Conservation (phyloP, 2,329 filamentous ascomycete genomes). For the Alternaria arborescens region DNA sequence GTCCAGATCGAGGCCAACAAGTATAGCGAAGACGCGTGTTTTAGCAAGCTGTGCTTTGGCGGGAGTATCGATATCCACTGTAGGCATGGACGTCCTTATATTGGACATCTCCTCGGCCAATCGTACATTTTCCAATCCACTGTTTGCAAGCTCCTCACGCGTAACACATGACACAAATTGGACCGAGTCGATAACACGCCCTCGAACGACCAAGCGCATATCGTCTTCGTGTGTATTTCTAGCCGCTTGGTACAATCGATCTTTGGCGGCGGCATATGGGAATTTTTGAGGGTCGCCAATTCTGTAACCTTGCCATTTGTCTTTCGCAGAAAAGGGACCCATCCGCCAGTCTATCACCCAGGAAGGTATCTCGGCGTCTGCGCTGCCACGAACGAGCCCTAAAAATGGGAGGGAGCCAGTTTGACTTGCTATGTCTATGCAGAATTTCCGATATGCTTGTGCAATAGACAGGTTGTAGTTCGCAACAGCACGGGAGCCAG, state of each 20-base stretch:
- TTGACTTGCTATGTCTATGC: neutral
- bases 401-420: constrained; percentile 1
- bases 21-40: neutral
- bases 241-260: neutral
- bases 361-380: neutral
- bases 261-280: constrained; percentile 1
- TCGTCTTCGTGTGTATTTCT: neutral
- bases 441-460: neutral
- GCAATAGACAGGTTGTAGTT: neutral
- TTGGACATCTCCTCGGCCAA: neutral
- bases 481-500: neutral
- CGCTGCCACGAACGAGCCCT: constrained; percentile 4
- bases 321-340: neutral
- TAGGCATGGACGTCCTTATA: neutral
- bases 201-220: neutral
- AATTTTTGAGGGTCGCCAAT: neutral
- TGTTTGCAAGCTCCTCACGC: neutral
- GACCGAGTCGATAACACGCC: neutral
- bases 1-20: neutral
- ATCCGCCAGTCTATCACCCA: constrained; percentile 4
- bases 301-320: constrained; percentile 1
- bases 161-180: neutral
- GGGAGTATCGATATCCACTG: neutral
- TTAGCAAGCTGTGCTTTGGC: neutral
- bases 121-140: neutral